These are phyloP conservation scores for Porphyra umbilicalis DNA, from an alignment of 31 red algal genomes.

Conservation along the genomic window DNA sequence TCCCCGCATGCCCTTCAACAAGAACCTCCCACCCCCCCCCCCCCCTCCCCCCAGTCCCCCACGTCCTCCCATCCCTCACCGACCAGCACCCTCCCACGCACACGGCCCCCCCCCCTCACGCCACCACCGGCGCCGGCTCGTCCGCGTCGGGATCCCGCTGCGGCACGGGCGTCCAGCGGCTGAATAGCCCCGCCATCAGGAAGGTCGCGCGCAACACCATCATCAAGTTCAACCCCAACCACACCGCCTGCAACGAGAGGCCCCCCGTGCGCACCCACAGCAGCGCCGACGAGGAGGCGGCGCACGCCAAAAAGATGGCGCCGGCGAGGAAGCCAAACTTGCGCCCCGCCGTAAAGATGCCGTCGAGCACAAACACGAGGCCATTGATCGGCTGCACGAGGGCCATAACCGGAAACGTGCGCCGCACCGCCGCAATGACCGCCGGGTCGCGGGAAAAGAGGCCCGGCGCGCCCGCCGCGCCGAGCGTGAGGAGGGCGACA, in stretches of 20 bases:
- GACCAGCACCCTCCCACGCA: background rate
- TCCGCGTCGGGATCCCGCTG: slow-evolving; percentile 1
- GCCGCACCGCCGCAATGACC: slow-evolving; percentile 42
- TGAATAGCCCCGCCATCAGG: slow-evolving; percentile 44
- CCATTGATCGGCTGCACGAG: slow-evolving; percentile 84
- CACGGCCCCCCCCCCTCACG: background rate
- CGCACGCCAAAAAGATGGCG: slow-evolving; percentile 71
- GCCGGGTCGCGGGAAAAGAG: slow-evolving; percentile 80
- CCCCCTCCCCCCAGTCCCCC: background rate
- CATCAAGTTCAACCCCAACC: slow-evolving; percentile 77
- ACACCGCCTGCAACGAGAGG: slow-evolving; percentile 62
- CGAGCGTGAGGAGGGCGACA: slow-evolving; percentile 51
- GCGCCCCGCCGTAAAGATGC: slow-evolving; percentile 72
- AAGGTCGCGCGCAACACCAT: slow-evolving; percentile 62
- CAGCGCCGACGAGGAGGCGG: slow-evolving; percentile 35
- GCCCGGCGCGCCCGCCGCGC: slow-evolving; percentile 29
- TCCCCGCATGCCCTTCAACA: too few species aligned
- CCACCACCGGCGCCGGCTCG: background rate
- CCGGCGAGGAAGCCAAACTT: slow-evolving; percentile 66
- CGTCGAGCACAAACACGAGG: slow-evolving; percentile 93
- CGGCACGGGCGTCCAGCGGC: slow-evolving; percentile 60
- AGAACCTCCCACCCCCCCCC: background rate
- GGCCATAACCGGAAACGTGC: slow-evolving; percentile 77
- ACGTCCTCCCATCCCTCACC: too few species aligned
- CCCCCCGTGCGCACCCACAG: slow-evolving; percentile 32